Evolutionary conservation across 352 stramenopile genomes (phyloP), one percentile per base, ranked within the genome.

Genomic region (Discostella stelligera): DNA sequence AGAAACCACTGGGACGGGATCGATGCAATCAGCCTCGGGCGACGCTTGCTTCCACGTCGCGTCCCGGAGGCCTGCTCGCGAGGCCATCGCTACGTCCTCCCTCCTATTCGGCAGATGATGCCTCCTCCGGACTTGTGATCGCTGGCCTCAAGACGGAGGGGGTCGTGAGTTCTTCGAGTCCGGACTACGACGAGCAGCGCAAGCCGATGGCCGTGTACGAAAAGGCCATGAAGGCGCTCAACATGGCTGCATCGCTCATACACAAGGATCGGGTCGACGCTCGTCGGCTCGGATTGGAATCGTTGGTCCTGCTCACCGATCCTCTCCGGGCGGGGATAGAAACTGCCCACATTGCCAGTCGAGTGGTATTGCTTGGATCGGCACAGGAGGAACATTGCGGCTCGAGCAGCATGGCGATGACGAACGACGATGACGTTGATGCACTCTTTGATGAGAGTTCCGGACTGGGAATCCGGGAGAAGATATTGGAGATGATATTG

Each of bases 241-340:
- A 90, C 65, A 92, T 92, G 74, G 87, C 87, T 20, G 83, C 86
- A 54, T 82, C 80, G 50, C 67, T 92, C 1, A 71, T 92, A 18
- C 88, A 85, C 75, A 92, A 91, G 63, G 87, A 92, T 77, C 82
- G 87, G 46, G 84, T 91, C 59, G 87, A 92, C 81, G 87, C 87
- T 3, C 59, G 77, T 25, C 67, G 79, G 37, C 54, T 92, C n/a
- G 87, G 87, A 25, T 77, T 92, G 25, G 87, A 92, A 67, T 86
- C 73, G 46, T 77, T 92, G 8, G 84, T 80, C 37, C 44, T 91
- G 18, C 49, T 92, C 8, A 92, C 87, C 11, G 86, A 92, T 69
- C 82, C 86, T 23, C 65, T 77, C 6, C 87, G 88, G 69, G 89
- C 84, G 30, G 77, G 82, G 53, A 61, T 75, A 37, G 68, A 77